Base-by-base conservation (phyloP, 495 filamentous ascomycete genomes). In the Talaromyces stipitatus region DNA sequence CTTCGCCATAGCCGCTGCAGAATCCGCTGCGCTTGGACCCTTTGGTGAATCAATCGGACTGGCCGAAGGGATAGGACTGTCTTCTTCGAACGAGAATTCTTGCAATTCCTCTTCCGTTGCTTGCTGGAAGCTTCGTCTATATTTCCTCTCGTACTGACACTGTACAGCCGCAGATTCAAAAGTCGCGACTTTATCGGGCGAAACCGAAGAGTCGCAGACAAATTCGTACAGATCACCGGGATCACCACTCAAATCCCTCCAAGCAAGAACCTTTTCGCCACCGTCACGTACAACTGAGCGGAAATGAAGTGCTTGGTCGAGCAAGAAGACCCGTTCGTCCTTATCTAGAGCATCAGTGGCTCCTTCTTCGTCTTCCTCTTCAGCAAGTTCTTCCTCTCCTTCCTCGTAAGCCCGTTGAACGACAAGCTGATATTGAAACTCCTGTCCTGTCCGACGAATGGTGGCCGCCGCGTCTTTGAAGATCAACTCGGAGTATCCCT, bases 91-190 rank as follows among this genome's bases (percentile, higher is more conserved):
- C 5, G 82, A 81, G 66, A 98, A 96, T 58, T 91, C 79, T 22
- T 82, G 65, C 3, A 97, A 75, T 56, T 97, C 91, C 62, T 84
- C 73, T 47, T 92, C 87, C 0, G 89, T 92, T 0, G 92, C 95
- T 41, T 82, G 85, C 50, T 89, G 84, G 57, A 89, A 81, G 23
- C 82, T 85, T 65, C 83, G 86, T 29, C 88, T 83, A 68, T 88
- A 92, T 64, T 95, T 97, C 60, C 95, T 82, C 77, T 98, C 94
- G 85, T 91, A 98, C 68, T 98, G 94, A 69, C 95, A 97, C 78
- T 96, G 85, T 32, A 86, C 78, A 14, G 95, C 91, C 36, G 90
- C 86, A 27, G 86, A 78, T 69, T 92, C 88, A 70, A 98, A 97
- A 7, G 84, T 81, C 20, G 85, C 75, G 9, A 92, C 87, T 59